These are phyloP conservation scores for Pichia nanzhaoensis DNA, from an alignment of 805 yeast genomes.

Conservation along the genomic window DNA sequence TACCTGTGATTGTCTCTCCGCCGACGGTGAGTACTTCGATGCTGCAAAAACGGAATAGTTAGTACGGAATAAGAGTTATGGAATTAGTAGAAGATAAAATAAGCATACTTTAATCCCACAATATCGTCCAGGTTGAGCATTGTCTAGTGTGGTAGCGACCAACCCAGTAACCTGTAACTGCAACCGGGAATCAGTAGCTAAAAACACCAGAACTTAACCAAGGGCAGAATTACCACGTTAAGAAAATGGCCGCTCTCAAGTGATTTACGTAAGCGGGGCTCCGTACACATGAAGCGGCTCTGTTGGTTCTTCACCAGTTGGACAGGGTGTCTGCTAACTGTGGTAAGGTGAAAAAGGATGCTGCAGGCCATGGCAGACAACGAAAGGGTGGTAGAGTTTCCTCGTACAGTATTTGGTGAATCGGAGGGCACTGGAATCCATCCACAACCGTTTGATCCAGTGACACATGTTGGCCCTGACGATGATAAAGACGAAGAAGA, in stretches of 20 bases:
- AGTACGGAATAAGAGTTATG: background rate
- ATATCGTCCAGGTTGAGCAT: constrained; percentile 29
- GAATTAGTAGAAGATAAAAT: background rate
- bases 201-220: no score
- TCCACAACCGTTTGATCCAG: constrained; percentile 4
- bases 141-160: background rate
- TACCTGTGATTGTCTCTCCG: constrained; percentile 42
- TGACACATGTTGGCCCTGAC: background rate
- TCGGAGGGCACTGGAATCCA: background rate
- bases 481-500: background rate
- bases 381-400: background rate
- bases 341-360: no score
- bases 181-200: no score
- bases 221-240: no score
- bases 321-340: no score
- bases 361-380: no score
- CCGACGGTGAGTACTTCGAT: constrained; percentile 56
- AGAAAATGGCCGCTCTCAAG: no score
- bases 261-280: no score
- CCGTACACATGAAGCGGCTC: no score
- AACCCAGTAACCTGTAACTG: no score
- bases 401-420: constrained; percentile 1
- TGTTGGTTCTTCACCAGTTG: no score
- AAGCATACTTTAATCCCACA: constrained; percentile 31
- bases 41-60: constrained; percentile 22